A percentile compares a stretch with the other conserved stretches of the same genome.
Evolutionary conservation across 805 yeast species (phyloP).

Genomic region (Lachancea meyersii): DNA sequence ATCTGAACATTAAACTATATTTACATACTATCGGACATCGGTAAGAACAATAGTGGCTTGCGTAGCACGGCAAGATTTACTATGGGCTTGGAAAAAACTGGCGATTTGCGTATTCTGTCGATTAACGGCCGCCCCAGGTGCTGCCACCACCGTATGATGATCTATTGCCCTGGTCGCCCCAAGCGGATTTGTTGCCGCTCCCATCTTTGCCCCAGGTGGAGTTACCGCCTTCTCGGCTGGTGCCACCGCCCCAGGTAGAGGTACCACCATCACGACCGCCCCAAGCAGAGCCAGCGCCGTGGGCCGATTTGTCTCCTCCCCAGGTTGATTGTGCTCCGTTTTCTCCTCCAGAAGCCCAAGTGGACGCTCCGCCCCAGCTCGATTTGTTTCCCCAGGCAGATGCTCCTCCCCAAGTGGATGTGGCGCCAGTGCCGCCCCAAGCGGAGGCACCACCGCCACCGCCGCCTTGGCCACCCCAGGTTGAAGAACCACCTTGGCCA

Average conservation of each 20-base stretch:
- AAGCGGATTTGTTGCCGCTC: slow-evolving; percentile 33
- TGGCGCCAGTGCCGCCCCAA: slow-evolving; percentile 37
- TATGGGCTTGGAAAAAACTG: background rate
- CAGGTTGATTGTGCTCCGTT: slow-evolving; percentile 41
- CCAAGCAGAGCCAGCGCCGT: slow-evolving; percentile 42
- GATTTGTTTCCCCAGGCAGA: slow-evolving; percentile 34
- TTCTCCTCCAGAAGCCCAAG: slow-evolving; percentile 37
- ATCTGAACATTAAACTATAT: slow-evolving; percentile 3
- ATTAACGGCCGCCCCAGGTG: slow-evolving; percentile 30
- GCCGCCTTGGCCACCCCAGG: slow-evolving; percentile 34
- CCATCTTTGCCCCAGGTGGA: slow-evolving; percentile 36
- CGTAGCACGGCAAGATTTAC: background rate
- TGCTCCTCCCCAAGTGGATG: slow-evolving; percentile 37
- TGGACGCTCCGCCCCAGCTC: slow-evolving; percentile 45
- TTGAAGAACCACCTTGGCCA: slow-evolving; percentile 35
- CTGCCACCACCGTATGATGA: slow-evolving; percentile 28
- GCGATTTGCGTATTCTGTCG: background rate
- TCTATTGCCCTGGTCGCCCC: slow-evolving; percentile 31
- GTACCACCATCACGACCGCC: slow-evolving; percentile 37
- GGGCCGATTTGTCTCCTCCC: slow-evolving; percentile 36
- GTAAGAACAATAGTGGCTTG: background rate
- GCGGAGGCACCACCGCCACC: slow-evolving; percentile 36
- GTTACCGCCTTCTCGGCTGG: slow-evolving; percentile 14
- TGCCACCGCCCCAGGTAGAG: slow-evolving; percentile 37
- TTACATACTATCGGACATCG: background rate